These are phyloP conservation scores for Scleroderma citrinum DNA, from an alignment of 768 basidiomycete species.

Conservation along the genomic window DNA sequence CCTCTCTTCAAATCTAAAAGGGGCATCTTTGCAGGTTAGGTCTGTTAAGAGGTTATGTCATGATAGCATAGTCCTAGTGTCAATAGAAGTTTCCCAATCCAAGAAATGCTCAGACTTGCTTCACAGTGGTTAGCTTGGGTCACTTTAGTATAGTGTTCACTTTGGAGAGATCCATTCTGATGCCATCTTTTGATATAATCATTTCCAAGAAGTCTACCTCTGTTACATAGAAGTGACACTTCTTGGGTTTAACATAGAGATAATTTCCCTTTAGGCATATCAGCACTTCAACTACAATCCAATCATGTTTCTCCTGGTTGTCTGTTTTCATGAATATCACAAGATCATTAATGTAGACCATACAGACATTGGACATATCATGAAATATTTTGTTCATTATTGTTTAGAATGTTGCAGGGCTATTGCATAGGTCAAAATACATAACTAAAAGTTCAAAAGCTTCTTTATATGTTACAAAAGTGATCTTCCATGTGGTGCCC, in stretches of 20 bases:
- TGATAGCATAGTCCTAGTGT: slow-evolving; percentile 5
- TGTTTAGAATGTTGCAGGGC: slow-evolving; percentile 24
- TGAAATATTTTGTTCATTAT: slow-evolving; percentile 24
- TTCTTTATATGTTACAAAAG: slow-evolving; percentile 33
- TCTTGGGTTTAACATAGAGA: slow-evolving; percentile 34
- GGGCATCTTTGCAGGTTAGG: not conserved
- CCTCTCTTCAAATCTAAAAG: slow-evolving; percentile 10
- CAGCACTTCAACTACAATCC: slow-evolving; percentile 18
- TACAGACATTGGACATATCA: slow-evolving; percentile 20
- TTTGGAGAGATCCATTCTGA: slow-evolving; percentile 30
- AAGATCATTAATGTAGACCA: slow-evolving; percentile 42
- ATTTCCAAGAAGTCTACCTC: slow-evolving; percentile 28
- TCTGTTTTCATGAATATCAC: slow-evolving; percentile 24
- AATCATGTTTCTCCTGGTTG: slow-evolving; percentile 8
- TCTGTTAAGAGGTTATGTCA: not conserved
- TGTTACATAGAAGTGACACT: slow-evolving; percentile 22
- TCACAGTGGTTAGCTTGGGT: slow-evolving; percentile 15
- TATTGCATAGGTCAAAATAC: slow-evolving; percentile 34
- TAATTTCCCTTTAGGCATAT: slow-evolving; percentile 22
- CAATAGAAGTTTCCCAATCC: slow-evolving; percentile 26
- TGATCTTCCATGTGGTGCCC: slow-evolving; percentile 39
- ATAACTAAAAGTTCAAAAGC: slow-evolving; percentile 36
- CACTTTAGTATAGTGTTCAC: slow-evolving; percentile 23
- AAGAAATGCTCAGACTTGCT: slow-evolving; percentile 22
- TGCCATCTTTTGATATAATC: slow-evolving; percentile 14